Percentiles rank a stretch among this genome's conserved stretches.
These are phyloP conservation scores for Grammothele lineata DNA, from an alignment of 768 basidiomycete species.

Conservation along the genomic window DNA sequence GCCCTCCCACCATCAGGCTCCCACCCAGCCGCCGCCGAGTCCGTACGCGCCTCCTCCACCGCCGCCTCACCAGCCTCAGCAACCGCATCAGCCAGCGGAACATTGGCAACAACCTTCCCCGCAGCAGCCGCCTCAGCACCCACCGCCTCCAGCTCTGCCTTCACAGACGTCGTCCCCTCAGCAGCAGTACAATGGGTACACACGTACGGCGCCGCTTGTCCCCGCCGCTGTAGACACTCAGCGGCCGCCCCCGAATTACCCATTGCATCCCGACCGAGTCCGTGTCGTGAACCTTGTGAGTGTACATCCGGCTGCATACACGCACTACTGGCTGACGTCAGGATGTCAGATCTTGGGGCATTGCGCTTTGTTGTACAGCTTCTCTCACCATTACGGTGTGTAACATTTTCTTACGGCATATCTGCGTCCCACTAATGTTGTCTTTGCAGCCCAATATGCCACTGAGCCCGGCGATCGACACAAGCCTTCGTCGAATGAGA, in stretches of 20 bases:
- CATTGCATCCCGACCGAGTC: too few relatives aligned
- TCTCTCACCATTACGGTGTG: conserved; percentile 67
- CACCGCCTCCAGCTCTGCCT: neutral
- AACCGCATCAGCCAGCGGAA: conserved; percentile 13
- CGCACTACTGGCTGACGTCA: too few relatives aligned
- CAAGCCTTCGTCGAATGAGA: too few relatives aligned
- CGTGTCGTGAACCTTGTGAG: too few relatives aligned
- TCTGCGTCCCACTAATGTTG: too few relatives aligned
- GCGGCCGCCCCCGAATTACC: conserved; percentile 28
- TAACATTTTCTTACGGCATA: too few relatives aligned
- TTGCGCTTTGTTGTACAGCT: conserved; percentile 56
- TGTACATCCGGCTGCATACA: too few relatives aligned
- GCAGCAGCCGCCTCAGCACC: conserved; percentile 12
- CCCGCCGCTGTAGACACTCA: conserved; percentile 41
- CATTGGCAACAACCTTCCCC: conserved; percentile 21
- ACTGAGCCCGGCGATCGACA: too few relatives aligned
- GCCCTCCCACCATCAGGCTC: conserved; percentile 1
- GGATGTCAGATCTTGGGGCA: conserved; percentile 62
- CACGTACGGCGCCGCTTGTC: conserved; percentile 36
- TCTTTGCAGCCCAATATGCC: too few relatives aligned
- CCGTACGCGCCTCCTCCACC: conserved; percentile 7
- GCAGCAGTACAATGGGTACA: conserved; percentile 24
- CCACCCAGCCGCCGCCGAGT: too few relatives aligned
- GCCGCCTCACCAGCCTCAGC: conserved; percentile 5
- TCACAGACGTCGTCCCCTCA: conserved; percentile 7